Conservation (phyloP, 148 eudicot species). For the Rhododendron molle region DNA sequence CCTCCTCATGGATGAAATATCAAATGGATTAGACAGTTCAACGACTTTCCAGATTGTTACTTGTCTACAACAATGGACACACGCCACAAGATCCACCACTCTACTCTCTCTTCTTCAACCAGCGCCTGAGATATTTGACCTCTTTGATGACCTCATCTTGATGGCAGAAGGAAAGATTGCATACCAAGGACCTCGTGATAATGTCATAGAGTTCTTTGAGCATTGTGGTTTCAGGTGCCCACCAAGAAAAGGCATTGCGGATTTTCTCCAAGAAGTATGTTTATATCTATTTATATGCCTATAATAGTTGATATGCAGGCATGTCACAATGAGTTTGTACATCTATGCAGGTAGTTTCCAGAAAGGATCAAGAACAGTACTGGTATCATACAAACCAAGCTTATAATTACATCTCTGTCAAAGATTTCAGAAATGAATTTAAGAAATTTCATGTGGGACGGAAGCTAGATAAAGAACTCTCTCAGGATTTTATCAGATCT, state of each 20-base stretch:
- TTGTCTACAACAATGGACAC: conserved; percentile 64
- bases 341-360: conserved; percentile 27
- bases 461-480: conserved; percentile 39
- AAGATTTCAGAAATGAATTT: conserved; percentile 40
- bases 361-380: conserved; percentile 45
- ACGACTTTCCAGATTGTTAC: conserved; percentile 71
- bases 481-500: conserved; percentile 36
- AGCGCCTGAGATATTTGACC: conserved; percentile 72
- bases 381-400: conserved; percentile 43
- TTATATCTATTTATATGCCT: background rate
- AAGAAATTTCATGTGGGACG: conserved; percentile 43
- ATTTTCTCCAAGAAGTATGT: conserved; percentile 79
- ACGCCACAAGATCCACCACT: conserved; percentile 62
- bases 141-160: conserved; percentile 69
- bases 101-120: conserved; percentile 81
- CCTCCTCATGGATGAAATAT: conserved; percentile 83
- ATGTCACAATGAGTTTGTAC: background rate
- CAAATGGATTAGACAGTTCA: conserved; percentile 81
- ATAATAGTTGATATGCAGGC: background rate
- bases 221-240: conserved; percentile 73
- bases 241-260: conserved; percentile 72
- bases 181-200: conserved; percentile 63
- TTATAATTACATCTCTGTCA: conserved; percentile 45
- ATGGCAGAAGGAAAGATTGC: conserved; percentile 78
- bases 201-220: conserved; percentile 51